These are phyloP conservation scores for Usnea hakonensis DNA, from an alignment of 495 filamentous ascomycete genomes.

Conservation along the genomic window DNA sequence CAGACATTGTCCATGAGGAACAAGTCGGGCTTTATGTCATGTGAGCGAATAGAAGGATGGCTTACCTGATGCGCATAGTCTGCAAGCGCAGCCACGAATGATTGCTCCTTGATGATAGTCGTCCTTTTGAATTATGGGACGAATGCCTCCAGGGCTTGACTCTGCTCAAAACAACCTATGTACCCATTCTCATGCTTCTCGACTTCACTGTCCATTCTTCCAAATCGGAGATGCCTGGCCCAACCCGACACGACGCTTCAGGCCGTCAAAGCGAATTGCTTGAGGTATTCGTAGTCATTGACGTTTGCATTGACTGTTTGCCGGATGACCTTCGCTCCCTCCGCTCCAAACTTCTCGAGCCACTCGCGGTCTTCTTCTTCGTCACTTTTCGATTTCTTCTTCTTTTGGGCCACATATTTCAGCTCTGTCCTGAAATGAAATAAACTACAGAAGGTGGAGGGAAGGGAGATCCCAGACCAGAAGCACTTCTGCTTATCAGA, in stretches of 20 bases:
- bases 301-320: constrained; percentile 71
- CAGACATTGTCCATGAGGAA: not conserved
- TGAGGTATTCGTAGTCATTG: constrained; percentile 84
- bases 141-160: not conserved
- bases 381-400: constrained; percentile 51
- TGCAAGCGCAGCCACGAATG: not conserved
- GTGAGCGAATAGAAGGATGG: not conserved
- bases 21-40: not conserved
- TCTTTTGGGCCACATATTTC: constrained; percentile 28
- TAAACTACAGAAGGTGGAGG: no score
- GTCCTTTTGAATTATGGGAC: not conserved
- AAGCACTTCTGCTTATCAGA: not conserved
- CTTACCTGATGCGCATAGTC: not conserved
- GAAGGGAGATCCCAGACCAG: not conserved
- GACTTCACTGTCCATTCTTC: no score
- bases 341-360: constrained; percentile 70
- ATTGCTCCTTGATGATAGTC: not conserved
- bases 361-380: constrained; percentile 73
- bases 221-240: not conserved
- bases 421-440: not conserved
- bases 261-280: constrained; percentile 74
- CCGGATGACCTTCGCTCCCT: constrained; percentile 67
- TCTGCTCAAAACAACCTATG: not conserved
- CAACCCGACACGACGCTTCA: not conserved
- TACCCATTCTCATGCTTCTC: not conserved